Evolutionary conservation across 2,329 filamentous ascomycete species (phyloP), one percentile per base, ranked within the genome.

Genomic region (Falciphora oryzae): DNA sequence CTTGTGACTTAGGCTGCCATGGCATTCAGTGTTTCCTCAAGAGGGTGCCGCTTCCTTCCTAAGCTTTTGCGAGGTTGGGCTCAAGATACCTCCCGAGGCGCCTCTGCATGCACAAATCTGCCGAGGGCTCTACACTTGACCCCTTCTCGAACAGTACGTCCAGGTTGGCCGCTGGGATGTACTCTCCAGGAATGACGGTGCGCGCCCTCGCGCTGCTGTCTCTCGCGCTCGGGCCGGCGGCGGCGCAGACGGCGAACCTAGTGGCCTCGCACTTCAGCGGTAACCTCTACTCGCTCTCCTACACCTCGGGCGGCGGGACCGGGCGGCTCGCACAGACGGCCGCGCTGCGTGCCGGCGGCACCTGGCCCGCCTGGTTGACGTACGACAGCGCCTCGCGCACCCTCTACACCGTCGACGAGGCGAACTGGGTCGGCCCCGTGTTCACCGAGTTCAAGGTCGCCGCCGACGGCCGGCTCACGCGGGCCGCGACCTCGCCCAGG

Each of bases 241-340:
- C 67, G 13, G 44, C 67, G 4, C 60, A 64, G 27, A 65, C 67
- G 3, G 64, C 65, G 2, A 77, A 70, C 25, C 70, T 79, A 22
- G 68, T 78, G 4, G 77, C 72, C 35, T 76, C 76, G 2, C 77
- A 78, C 65, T 79, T 77, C 66, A 77, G 74, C 25, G 76, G 76
- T 58, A 75, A 75, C 64, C 70, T 79, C 59, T 78, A 74, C 69
- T 73, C 74, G 6, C 72, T 79, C 27, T 70, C 72, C 4, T 70
- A 73, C 32, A 66, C 63, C 11, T 63, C 70, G 38, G 69, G 66
- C 18, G 68, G 67, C 22, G 69, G 71, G 60, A 69, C 67, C 35
- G 44, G 44, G 18, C 71, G 71, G 14, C 68, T 78, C 22, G 67
- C 69, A 0, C 67, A 75, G 59, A 68, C 70, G 16, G 70, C 71